Base-by-base conservation (phyloP, 139 green algal species). In the Chara braunii region DNA sequence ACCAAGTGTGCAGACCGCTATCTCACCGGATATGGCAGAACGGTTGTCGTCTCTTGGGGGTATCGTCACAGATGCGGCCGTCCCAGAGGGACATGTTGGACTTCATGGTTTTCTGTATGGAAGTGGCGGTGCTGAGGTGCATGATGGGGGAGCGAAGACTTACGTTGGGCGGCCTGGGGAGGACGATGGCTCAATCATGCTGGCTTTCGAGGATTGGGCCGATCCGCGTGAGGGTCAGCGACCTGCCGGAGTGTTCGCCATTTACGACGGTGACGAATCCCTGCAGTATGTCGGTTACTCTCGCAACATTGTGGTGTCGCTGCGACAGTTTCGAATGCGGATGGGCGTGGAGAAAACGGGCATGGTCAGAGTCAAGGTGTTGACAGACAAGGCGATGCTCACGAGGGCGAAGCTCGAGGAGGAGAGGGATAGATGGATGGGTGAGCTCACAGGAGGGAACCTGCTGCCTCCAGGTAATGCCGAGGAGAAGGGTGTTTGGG, bases 271-370 rank as follows among this genome's bases (percentile, higher is more conserved):
- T 3, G 23, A 61, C 3, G 34, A 75, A 1, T 43, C 56, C 8
- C 60, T 92, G 43, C 87, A 95, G 76, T 96, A 93, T 60, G 78
- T 96, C 0, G 84, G 86, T 2, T 95, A 87, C 63, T 75, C 75
- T 3, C 71, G 89, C 48, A 94, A 89, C 80, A 83, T 96, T 7
- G 80, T 91, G 1, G 60, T 80, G 36, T 42, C 72, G 6, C 14
- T 74, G 24, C 59, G 59, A 3, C 18, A 48, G 29, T 52, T 40
- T 12, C 60, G 56, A 11, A 52, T 4, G 29, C 56, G 51, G 14
- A 22, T 48, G 40, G n/a, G n/a, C n/a, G n/a, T n/a, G n/a, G n/a
- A n/a, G n/a, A n/a, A n/a, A n/a, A n/a, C 18, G 50, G 50, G 40
- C 40, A n/a, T 14, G 7, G 68, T 77, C 26, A 37, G 52, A 31